Base-by-base conservation (phyloP, 2,329 filamentous ascomycete genomes). In the Myotisia sp. region DNA sequence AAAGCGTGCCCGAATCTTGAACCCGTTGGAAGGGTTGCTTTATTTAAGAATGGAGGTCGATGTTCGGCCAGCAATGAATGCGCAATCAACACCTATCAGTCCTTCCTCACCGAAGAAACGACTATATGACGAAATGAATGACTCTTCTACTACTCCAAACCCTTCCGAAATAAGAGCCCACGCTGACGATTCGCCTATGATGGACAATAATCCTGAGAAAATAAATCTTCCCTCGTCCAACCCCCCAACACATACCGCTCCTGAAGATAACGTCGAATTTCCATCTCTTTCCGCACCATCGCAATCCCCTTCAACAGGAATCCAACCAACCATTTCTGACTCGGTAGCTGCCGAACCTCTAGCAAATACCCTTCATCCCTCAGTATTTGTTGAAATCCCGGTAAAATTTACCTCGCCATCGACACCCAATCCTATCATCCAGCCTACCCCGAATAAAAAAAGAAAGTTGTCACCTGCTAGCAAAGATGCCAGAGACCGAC, bases 381-480 rank as follows among this genome's bases (percentile, higher is more conserved):
- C 19, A 3, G 8, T 32, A 2, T 16, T 37, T 6, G 32, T 41
- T 14, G 40, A 39, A 5, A 34, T 35, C 8, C 44, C 21, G 6
- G 31, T 17, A 14, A 29, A 29, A 24, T n/a, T 29, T 13, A 35
- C 46, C 6, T 28, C 36, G 4, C 39, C 46, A 5, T 18, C 37
- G 22, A 33, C 32, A 16, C 20, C 41, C 10, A 24, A 36, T 8
- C 30, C 38, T 0, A 44, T 45, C 2, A 44, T 45, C 2, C 38
- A 44, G 3, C 19, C 46, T 7, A 34, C 14, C 21, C 30, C 40
- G 8, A 42, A 37, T n/a, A 56, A 58, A 40, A 56, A 47, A 40
- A 40, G 45, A 12, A 56, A 54, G 40, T 30, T 57, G 18, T 53
- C 52, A 1, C 47, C 48, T 20, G 48, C 48, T 2, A 49, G 42